phyloP scores from a whole-genome alignment of 1,284 basidiomycete genomes.

The Mycena citricolor region DNA sequence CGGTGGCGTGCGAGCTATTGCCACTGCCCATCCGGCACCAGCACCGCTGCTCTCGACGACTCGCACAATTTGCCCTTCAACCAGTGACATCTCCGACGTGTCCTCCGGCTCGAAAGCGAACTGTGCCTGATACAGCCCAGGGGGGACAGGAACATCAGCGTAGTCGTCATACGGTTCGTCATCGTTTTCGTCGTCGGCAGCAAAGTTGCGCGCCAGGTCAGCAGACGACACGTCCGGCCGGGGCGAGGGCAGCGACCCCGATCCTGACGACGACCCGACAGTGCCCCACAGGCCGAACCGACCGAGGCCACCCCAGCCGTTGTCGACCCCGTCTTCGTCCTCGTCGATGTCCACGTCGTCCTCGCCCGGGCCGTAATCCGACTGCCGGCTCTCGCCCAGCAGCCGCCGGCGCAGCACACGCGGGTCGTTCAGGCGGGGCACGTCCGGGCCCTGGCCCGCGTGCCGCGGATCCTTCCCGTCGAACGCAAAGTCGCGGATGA shows the following conservation, averaged over 20 bases:
- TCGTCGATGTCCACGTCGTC: conserved; percentile 28
- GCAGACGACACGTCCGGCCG: conserved; percentile 27
- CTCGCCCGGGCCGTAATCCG: conserved; percentile 28
- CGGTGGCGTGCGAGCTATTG: conserved; percentile 9
- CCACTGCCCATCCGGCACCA: conserved; percentile 65
- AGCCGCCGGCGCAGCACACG: conserved; percentile 38
- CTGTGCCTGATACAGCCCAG: conserved; percentile 69
- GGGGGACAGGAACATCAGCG: conserved; percentile 47
- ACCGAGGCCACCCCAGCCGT: too few relatives aligned
- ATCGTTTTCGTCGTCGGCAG: conserved; percentile 33
- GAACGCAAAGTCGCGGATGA: conserved; percentile 67
- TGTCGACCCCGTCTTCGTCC: conserved; percentile 33
- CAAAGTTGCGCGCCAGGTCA: conserved; percentile 38
- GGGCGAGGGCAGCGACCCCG: not conserved
- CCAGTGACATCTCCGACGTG: conserved; percentile 71
- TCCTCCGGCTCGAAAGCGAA: conserved; percentile 73
- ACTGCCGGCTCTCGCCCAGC: conserved; percentile 24
- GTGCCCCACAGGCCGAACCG: conserved; percentile 26
- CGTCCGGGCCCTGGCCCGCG: conserved; percentile 50
- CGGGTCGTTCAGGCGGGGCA: conserved; percentile 50
- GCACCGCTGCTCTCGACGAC: conserved; percentile 67
- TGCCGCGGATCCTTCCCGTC: conserved; percentile 50
- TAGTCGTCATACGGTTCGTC: conserved; percentile 25
- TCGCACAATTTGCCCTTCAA: conserved; percentile 67
- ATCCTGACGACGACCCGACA: not conserved